A percentile compares a stretch with the other conserved stretches of the same genome.
Conservation (phyloP, 768 basidiomycete genomes). For the Russula sp. region DNA sequence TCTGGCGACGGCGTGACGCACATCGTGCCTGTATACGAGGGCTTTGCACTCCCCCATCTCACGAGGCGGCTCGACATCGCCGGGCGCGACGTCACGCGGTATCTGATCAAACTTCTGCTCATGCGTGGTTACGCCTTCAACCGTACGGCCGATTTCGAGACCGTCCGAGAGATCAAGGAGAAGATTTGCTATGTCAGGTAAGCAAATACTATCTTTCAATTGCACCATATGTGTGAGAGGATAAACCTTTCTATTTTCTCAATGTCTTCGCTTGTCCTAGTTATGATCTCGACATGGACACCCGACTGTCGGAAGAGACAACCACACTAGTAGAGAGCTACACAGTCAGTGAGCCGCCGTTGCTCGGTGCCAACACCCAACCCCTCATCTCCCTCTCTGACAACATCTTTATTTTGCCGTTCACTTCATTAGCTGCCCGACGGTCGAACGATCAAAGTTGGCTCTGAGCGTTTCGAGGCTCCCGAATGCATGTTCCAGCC, state of each 20-base stretch:
- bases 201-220: neutral
- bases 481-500: slow-evolving; percentile 99
- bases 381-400: slow-evolving; percentile 13
- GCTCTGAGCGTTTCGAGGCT: slow-evolving; percentile 97
- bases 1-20: slow-evolving; percentile 99
- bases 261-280: slow-evolving; percentile 40
- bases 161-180: slow-evolving; percentile 98
- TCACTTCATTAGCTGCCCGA: slow-evolving; percentile 48
- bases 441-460: slow-evolving; percentile 94
- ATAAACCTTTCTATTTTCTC: neutral
- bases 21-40: slow-evolving; percentile 98
- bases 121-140: slow-evolving; percentile 99
- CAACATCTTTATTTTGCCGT: neutral
- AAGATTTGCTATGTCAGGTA: slow-evolving; percentile 97
- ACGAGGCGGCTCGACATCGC: slow-evolving; percentile 95
- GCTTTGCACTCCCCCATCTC: slow-evolving; percentile 92
- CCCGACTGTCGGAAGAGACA: slow-evolving; percentile 90
- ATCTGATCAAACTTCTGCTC: slow-evolving; percentile 97
- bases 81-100: slow-evolving; percentile 96
- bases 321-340: slow-evolving; percentile 96
- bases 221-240: neutral
- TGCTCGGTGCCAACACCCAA: neutral
- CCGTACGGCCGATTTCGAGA: slow-evolving; percentile 98
- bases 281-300: slow-evolving; percentile 96
- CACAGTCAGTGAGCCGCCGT: slow-evolving; percentile 50